These are phyloP conservation scores for Dispira parvispora DNA, from an alignment of 192 early-diverging fungal genomes.

Conservation along the genomic window DNA sequence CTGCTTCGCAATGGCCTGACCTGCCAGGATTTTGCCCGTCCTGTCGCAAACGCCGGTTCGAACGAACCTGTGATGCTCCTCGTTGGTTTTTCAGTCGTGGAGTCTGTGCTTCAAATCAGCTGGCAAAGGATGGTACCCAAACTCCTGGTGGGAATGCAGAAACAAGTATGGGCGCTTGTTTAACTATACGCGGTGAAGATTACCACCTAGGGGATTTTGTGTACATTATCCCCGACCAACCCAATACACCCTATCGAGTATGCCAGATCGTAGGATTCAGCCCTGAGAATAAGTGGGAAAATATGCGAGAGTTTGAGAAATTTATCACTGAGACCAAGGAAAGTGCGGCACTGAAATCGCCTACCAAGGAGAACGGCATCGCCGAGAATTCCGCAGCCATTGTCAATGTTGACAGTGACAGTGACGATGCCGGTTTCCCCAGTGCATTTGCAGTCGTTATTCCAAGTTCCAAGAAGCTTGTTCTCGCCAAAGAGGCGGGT, in stretches of 20 bases:
- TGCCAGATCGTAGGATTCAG: conserved; percentile 29
- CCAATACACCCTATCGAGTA: conserved; percentile 30
- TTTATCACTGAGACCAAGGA: not conserved
- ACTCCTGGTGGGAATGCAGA: not conserved
- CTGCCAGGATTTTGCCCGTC: conserved; percentile 12
- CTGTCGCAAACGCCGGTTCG: conserved; percentile 9
- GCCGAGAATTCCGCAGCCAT: not conserved
- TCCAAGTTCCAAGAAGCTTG: not conserved
- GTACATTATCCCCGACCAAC: conserved; percentile 28
- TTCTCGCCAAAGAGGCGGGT: not conserved
- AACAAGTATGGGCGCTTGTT: not conserved
- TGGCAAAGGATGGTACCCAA: not conserved
- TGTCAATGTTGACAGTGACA: not conserved
- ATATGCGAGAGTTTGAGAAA: not conserved
- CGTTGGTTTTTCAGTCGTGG: not conserved
- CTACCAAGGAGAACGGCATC: not conserved
- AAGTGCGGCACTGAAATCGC: not conserved
- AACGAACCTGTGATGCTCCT: not conserved
- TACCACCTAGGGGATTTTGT: conserved; percentile 40
- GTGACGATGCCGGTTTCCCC: not conserved
- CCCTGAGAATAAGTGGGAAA: not conserved
- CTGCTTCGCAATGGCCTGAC: conserved; percentile 13
- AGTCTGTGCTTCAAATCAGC: no score
- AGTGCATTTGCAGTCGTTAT: not conserved
- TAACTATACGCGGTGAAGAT: conserved; percentile 17